Percentiles rank a stretch among this genome's conserved stretches.
phyloP scores from a whole-genome alignment of 352 stramenopile genomes.

The Globisporangium canariense region DNA sequence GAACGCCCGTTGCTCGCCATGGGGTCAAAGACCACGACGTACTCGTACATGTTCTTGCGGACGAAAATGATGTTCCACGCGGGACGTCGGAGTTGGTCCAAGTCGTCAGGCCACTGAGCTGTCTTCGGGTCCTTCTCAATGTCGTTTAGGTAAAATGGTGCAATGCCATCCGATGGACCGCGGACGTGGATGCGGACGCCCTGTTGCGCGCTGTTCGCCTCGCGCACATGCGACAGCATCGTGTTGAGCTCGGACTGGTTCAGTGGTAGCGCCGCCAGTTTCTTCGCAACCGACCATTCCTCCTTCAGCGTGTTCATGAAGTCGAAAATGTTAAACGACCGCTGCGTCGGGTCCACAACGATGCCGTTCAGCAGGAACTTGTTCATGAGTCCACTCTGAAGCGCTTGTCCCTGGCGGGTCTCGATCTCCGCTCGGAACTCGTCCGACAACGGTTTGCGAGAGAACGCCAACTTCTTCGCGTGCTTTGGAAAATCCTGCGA shows the following conservation, averaged over 20 bases:
- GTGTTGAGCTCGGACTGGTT: slow-evolving; percentile 41
- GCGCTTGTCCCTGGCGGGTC: slow-evolving; percentile 27
- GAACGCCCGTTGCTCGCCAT: slow-evolving; percentile 40
- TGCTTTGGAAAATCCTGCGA: slow-evolving; percentile 90
- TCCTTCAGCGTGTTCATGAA: slow-evolving; percentile 79
- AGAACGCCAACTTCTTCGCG: slow-evolving; percentile 69
- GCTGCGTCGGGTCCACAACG: slow-evolving; percentile 66
- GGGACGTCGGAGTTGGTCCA: slow-evolving; percentile 43
- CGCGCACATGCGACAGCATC: slow-evolving; percentile 60
- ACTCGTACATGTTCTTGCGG: slow-evolving; percentile 87
- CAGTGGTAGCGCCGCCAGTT: slow-evolving; percentile 49
- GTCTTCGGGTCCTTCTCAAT: slow-evolving; percentile 70
- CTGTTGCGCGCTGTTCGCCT: slow-evolving; percentile 40
- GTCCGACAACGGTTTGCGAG: slow-evolving; percentile 45
- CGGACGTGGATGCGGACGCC: slow-evolving; percentile 65
- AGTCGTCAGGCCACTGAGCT: slow-evolving; percentile 40
- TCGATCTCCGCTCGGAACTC: slow-evolving; percentile 50
- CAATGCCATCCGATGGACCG: slow-evolving; percentile 46
- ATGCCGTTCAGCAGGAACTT: slow-evolving; percentile 89
- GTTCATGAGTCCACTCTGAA: slow-evolving; percentile 39
- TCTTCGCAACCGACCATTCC: slow-evolving; percentile 74
- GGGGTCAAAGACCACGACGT: slow-evolving; percentile 70
- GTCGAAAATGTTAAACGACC: slow-evolving; percentile 91
- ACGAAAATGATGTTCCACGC: slow-evolving; percentile 85
- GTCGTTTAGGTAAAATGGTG: slow-evolving; percentile 79